A percentile compares a stretch with the other conserved stretches of the same genome.
These are phyloP conservation scores for Penicillium sp. DNA, from an alignment of 2,329 filamentous ascomycete genomes.

Conservation along the genomic window DNA sequence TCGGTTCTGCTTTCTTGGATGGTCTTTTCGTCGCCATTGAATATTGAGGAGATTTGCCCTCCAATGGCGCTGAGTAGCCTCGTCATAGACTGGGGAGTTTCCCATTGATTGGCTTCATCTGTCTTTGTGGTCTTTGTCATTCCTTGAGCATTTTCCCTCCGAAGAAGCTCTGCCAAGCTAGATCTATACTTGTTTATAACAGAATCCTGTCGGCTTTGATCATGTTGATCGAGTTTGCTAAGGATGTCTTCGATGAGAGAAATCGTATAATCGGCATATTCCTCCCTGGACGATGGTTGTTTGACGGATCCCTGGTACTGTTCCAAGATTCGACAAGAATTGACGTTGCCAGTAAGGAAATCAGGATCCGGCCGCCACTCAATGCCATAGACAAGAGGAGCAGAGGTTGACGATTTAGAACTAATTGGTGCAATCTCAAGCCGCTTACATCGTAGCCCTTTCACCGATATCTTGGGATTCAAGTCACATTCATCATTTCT, in stretches of 20 bases:
- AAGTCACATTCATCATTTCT: not conserved
- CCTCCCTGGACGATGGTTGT: not conserved
- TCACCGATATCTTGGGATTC: conserved; percentile 10
- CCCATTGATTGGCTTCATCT: not conserved
- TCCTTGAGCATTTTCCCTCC: not conserved
- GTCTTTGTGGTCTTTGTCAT: not conserved
- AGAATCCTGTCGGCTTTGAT: not conserved
- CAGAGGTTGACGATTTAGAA: not conserved
- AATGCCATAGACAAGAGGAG: conserved; percentile 14
- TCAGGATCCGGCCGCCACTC: conserved; percentile 20
- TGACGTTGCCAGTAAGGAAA: conserved; percentile 6
- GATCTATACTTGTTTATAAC: conserved; percentile 6
- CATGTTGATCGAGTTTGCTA: not conserved
- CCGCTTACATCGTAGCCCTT: conserved; percentile 13
- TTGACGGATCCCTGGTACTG: not conserved
- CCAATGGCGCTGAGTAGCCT: conserved; percentile 10
- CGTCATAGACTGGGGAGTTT: not conserved
- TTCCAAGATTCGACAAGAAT: not conserved
- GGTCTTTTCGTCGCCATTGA: not conserved
- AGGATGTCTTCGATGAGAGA: conserved; percentile 4
- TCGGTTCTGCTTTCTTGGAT: not conserved
- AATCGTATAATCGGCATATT: not conserved
- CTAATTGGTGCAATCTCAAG: conserved; percentile 1
- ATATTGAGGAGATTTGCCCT: conserved; percentile 6
- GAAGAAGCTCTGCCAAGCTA: conserved; percentile 1